These are phyloP conservation scores for Calonectria pauciramosa DNA, from an alignment of 2,329 filamentous ascomycete genomes.

Conservation along the genomic window DNA sequence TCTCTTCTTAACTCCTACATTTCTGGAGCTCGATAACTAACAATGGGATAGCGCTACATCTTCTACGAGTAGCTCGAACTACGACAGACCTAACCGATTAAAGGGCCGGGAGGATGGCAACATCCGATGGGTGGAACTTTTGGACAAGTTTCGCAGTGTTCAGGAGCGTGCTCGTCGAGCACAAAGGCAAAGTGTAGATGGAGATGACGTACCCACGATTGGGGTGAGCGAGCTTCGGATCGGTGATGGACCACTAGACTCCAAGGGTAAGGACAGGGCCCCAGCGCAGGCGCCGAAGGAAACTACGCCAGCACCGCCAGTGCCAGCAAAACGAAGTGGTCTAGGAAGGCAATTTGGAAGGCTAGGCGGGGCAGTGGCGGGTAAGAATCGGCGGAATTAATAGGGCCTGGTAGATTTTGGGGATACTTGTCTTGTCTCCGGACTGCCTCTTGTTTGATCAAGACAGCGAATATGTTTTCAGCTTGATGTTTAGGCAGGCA, in stretches of 20 bases:
- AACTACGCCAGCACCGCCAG: slow-evolving; percentile 54
- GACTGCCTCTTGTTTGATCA: slow-evolving; percentile 12
- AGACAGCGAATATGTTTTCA: slow-evolving; percentile 1
- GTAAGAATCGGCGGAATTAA: slow-evolving; percentile 68
- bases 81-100: slow-evolving; percentile 82
- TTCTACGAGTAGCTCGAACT: slow-evolving; percentile 67
- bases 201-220: slow-evolving; percentile 62
- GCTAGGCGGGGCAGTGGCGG: slow-evolving; percentile 78
- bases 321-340: slow-evolving; percentile 70
- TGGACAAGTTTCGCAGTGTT: slow-evolving; percentile 94
- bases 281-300: slow-evolving; percentile 63
- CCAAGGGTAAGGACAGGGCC: slow-evolving; percentile 58
- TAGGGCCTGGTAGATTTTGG: slow-evolving; percentile 22
- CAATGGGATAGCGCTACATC: slow-evolving; percentile 56
- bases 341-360: slow-evolving; percentile 78
- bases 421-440: slow-evolving; percentile 22
- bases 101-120: slow-evolving; percentile 85
- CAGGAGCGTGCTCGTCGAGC: slow-evolving; percentile 87
- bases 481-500: slow-evolving; percentile 15
- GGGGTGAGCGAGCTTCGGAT: slow-evolving; percentile 58
- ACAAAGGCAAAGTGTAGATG: slow-evolving; percentile 70
- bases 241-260: slow-evolving; percentile 56
- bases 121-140: slow-evolving; percentile 91
- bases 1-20: background rate
- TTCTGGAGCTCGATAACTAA: slow-evolving; percentile 25